phyloP scores from a whole-genome alignment of 2,329 filamentous ascomycete species.

The Aspergillus sp. region DNA sequence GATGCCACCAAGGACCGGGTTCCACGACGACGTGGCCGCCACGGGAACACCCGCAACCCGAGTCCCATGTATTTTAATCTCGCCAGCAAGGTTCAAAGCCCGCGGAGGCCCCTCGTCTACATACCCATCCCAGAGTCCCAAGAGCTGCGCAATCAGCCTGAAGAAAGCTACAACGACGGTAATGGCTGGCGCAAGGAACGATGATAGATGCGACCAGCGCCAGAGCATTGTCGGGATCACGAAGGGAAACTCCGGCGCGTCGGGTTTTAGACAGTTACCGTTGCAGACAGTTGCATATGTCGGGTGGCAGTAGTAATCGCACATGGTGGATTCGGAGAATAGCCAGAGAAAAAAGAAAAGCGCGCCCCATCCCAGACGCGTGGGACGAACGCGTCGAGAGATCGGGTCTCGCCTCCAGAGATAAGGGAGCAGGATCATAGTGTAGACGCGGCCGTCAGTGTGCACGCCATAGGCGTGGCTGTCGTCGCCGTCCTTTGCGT shows the following conservation, averaged over 20 bases:
- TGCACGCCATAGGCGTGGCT: conserved; percentile 19
- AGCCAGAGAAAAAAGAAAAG: conserved; percentile 42
- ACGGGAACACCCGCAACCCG: conserved; percentile 13
- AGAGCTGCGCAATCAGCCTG: conserved; percentile 25
- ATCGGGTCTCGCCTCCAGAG: conserved; percentile 26
- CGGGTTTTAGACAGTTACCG: conserved; percentile 43
- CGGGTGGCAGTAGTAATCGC: conserved; percentile 46
- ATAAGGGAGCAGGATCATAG: conserved; percentile 27
- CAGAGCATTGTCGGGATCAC: conserved; percentile 49
- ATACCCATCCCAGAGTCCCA: conserved; percentile 37
- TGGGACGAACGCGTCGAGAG: conserved; percentile 25
- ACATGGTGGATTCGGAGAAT: conserved; percentile 41
- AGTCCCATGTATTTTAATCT: conserved; percentile 24
- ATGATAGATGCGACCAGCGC: conserved; percentile 36
- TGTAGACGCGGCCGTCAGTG: conserved; percentile 21
- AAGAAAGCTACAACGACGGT: conserved; percentile 23
- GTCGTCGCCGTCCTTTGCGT: conserved; percentile 7
- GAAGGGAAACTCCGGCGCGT: conserved; percentile 48
- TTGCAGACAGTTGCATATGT: conserved; percentile 41
- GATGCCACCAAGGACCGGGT: not conserved
- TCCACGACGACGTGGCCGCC: conserved; percentile 7
- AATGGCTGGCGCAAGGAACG: conserved; percentile 21
- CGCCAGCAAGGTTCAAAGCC: conserved; percentile 19
- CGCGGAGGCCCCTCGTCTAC: conserved; percentile 23
- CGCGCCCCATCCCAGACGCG: conserved; percentile 32